phyloP scores from a whole-genome alignment of 75 land plant species.

The Pinus taeda region DNA sequence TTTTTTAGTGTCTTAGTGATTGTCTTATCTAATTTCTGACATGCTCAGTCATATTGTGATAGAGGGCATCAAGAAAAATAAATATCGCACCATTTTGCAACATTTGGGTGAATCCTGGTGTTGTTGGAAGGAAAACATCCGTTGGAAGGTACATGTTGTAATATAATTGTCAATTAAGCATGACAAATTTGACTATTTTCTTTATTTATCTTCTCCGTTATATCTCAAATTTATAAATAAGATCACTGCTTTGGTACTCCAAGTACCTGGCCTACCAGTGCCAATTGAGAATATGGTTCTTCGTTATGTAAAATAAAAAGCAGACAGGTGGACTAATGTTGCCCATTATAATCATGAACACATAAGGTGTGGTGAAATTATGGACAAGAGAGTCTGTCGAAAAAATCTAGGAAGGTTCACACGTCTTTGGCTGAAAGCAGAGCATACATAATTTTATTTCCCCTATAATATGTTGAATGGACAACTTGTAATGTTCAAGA shows the following conservation, averaged over 20 bases:
- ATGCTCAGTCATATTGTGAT: slow-evolving; percentile 1
- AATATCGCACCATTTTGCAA: slow-evolving; percentile 91
- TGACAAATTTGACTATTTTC: background rate
- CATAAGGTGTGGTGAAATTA: slow-evolving; percentile 96
- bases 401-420: slow-evolving; percentile 96
- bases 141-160: slow-evolving; percentile 75
- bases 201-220: slow-evolving; percentile 3
- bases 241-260: background rate
- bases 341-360: slow-evolving; percentile 98
- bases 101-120: slow-evolving; percentile 99
- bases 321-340: slow-evolving; percentile 99
- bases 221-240: background rate
- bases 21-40: background rate
- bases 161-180: background rate
- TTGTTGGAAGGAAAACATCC: slow-evolving; percentile 99
- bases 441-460: slow-evolving; percentile 53
- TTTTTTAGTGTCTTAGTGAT: background rate
- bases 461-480: background rate
- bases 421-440: slow-evolving; percentile 96
- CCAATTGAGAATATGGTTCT: slow-evolving; percentile 99
- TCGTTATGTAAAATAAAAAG: slow-evolving; percentile 97
- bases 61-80: slow-evolving; percentile 99
- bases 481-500: background rate
- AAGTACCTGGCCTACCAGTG: slow-evolving; percentile 98
- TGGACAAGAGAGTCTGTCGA: slow-evolving; percentile 96